Evolutionary conservation across 306 rosid genomes (phyloP).

Genomic region (Neltuma alba): DNA sequence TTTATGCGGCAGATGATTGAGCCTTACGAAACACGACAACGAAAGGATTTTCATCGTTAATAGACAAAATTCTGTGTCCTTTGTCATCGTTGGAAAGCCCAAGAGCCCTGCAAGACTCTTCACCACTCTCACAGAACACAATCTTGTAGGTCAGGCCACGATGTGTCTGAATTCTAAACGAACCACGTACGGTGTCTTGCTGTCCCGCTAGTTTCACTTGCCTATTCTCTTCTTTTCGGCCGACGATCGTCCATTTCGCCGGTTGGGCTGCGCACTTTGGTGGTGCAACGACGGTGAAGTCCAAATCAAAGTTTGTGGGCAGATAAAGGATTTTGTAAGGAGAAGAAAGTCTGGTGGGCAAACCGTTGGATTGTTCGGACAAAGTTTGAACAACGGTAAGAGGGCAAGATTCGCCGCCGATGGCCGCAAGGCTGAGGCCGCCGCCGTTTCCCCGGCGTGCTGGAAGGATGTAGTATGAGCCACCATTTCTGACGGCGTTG

Average conservation of each 20-base stretch:
- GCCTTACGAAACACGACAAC: background rate
- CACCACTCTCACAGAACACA: background rate
- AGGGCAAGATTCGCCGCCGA: background rate
- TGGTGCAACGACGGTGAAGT: background rate
- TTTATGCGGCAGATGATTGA: background rate
- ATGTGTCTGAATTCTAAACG: background rate
- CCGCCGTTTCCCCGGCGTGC: background rate
- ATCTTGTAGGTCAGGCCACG: background rate
- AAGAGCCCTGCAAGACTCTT: background rate
- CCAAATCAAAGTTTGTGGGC: no score
- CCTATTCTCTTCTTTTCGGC: background rate
- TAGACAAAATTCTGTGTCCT: background rate
- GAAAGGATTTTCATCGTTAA: background rate
- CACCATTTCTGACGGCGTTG: background rate
- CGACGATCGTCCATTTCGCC: background rate
- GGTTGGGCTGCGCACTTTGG: background rate
- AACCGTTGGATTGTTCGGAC: background rate
- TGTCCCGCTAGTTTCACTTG: no score
- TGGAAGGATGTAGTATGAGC: background rate
- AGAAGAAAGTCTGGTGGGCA: background rate
- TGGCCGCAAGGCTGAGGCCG: background rate
- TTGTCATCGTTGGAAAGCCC: background rate
- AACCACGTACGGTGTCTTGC: no score
- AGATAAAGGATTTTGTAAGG: background rate
- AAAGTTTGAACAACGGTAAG: background rate